Evolutionary conservation across 2,329 filamentous ascomycete genomes (phyloP).

Genomic region (Trichoderma sp.): DNA sequence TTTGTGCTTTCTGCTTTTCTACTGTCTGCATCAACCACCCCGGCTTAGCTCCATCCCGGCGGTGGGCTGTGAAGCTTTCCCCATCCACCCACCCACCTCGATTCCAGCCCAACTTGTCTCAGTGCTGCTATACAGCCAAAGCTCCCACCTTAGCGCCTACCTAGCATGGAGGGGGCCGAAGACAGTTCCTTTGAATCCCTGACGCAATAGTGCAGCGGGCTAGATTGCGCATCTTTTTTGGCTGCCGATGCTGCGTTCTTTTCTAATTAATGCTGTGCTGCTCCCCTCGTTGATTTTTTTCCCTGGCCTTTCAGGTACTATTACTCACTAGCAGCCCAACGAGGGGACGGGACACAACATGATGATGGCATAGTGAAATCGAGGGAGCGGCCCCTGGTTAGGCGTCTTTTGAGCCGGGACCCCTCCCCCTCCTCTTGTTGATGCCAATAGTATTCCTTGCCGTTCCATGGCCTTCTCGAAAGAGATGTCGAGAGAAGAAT

Average conservation of each 20-base stretch:
- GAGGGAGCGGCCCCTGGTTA: not conserved
- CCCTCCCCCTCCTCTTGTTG: not conserved
- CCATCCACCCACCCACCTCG: conserved; percentile 11
- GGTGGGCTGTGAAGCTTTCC: conserved; percentile 4
- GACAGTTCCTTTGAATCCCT: conserved; percentile 1
- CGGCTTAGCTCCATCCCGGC: not conserved
- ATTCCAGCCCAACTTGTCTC: conserved; percentile 17
- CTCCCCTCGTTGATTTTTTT: not conserved
- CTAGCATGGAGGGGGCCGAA: not conserved
- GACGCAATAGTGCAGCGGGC: conserved; percentile 28
- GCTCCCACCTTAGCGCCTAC: not conserved
- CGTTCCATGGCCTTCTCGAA: conserved; percentile 17
- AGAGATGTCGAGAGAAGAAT: not conserved
- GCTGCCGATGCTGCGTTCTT: conserved; percentile 13
- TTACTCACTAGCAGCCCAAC: conserved; percentile 1
- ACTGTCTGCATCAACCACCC: not conserved
- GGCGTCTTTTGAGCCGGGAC: conserved; percentile 3
- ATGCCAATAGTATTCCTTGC: not conserved
- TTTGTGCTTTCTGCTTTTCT: not conserved
- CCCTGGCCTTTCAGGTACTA: not conserved
- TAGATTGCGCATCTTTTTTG: not conserved
- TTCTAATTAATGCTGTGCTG: not conserved
- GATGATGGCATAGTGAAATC: conserved; percentile 23
- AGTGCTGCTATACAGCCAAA: not conserved
- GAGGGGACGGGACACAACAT: not conserved